Conservation (phyloP, 371 early-diverging fungal species). For the Thermomucor indicae-seudaticae region DNA sequence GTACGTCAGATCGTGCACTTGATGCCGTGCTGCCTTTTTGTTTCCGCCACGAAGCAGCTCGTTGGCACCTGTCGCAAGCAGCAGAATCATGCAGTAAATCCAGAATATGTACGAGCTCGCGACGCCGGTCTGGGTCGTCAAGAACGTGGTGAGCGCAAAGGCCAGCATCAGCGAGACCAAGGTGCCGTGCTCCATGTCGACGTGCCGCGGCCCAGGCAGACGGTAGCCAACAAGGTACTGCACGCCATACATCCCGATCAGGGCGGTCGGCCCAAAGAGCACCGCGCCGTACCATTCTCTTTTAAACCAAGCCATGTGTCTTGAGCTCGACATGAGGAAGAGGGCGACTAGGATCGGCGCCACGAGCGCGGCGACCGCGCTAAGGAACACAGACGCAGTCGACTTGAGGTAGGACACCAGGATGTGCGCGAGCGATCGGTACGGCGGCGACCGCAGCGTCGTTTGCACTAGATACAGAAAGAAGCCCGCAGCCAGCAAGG, state of each 20-base stretch:
- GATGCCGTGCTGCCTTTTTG: constrained; percentile 10
- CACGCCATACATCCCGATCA: constrained; percentile 44
- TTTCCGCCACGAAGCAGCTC: constrained; percentile 24
- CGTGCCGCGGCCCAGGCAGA: constrained; percentile 33
- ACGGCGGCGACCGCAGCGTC: constrained; percentile 30
- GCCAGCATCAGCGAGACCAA: constrained; percentile 30
- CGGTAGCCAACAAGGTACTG: constrained; percentile 35
- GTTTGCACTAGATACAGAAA: constrained; percentile 29
- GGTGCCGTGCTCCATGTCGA: constrained; percentile 39
- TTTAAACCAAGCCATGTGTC: constrained; percentile 66
- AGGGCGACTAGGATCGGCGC: constrained; percentile 40
- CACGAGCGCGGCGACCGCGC: constrained; percentile 40
- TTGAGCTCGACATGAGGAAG: constrained; percentile 32
- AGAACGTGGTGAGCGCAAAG: constrained; percentile 29
- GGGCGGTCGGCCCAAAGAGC: constrained; percentile 49
- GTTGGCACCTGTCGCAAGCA: constrained; percentile 21
- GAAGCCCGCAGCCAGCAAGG: constrained; percentile 15
- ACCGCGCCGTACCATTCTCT: constrained; percentile 57
- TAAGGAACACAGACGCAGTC: constrained; percentile 28
- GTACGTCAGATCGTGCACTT: constrained; percentile 36
- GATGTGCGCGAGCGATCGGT: constrained; percentile 24
- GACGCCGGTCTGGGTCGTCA: constrained; percentile 42
- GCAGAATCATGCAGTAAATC: constrained; percentile 27
- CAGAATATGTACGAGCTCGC: constrained; percentile 51
- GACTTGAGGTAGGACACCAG: constrained; percentile 30